Percentiles rank a stretch among this genome's conserved stretches.
phyloP scores from a whole-genome alignment of 306 rosid species.

The Cicer yamashitae region DNA sequence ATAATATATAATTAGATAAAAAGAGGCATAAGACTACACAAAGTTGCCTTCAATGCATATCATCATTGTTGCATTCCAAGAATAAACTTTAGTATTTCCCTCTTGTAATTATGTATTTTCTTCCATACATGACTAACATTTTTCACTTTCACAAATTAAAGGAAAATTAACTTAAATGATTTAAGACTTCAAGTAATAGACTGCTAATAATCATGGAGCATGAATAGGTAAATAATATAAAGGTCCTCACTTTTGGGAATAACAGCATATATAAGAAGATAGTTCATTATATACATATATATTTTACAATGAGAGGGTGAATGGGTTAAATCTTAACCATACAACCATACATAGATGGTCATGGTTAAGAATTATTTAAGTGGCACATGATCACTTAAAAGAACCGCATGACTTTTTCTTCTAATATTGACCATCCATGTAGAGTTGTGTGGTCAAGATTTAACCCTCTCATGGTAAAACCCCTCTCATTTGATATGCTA shows the following conservation, averaged over 20 bases:
- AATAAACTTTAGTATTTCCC: conserved; percentile 21
- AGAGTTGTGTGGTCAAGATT: not conserved
- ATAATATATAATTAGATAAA: not conserved
- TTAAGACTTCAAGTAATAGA: conserved; percentile 33
- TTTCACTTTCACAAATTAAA: conserved; percentile 38
- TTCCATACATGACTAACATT: conserved; percentile 1
- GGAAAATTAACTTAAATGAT: not conserved
- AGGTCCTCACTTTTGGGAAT: conserved; percentile 3
- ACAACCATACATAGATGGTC: no score
- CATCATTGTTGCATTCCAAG: conserved; percentile 4
- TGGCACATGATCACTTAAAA: no score
- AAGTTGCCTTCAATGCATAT: conserved; percentile 5
- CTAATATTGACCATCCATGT: no score
- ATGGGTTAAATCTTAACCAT: not conserved
- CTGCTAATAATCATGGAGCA: conserved; percentile 9
- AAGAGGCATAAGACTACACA: conserved; percentile 11
- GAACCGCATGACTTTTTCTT: no score
- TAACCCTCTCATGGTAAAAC: not conserved
- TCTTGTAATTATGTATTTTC: conserved; percentile 28
- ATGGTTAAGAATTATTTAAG: no score
- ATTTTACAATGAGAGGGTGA: not conserved
- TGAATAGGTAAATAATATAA: conserved; percentile 23
- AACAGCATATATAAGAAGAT: conserved; percentile 12
- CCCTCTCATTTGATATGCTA: not conserved
- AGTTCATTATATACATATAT: not conserved